Evolutionary conservation across 1,284 basidiomycete species (phyloP).

Genomic region (Inonotus hispidus): DNA sequence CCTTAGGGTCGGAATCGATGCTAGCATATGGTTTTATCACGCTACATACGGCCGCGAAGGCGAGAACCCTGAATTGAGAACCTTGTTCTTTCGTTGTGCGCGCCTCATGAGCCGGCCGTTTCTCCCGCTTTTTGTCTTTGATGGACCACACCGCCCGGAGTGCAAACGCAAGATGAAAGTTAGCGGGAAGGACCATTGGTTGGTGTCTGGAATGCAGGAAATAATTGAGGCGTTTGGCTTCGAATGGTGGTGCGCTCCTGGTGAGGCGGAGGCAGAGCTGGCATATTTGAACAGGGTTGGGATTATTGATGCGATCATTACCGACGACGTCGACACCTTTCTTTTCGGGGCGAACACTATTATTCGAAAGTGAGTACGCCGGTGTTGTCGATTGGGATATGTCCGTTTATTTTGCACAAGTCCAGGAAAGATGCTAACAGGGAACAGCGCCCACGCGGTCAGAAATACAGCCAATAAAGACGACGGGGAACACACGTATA

Average conservation of each 20-base stretch:
- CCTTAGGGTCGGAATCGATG: constrained; percentile 71
- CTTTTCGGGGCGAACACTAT: constrained; percentile 84
- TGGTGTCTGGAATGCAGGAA: constrained; percentile 66
- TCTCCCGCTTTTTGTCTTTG: constrained; percentile 90
- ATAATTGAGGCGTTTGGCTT: constrained; percentile 88
- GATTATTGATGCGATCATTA: constrained; percentile 83
- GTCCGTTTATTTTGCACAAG: constrained; percentile 33
- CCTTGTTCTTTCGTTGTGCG: constrained; percentile 70
- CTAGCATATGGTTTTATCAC: constrained; percentile 81
- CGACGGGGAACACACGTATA: constrained; percentile 69
- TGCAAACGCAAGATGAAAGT: constrained; percentile 79
- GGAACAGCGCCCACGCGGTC: constrained; percentile 54
- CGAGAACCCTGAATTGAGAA: constrained; percentile 73
- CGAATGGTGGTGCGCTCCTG: constrained; percentile 84
- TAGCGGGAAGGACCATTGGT: constrained; percentile 54
- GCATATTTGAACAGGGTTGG: constrained; percentile 81
- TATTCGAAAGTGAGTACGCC: constrained; percentile 60
- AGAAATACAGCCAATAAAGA: constrained; percentile 62
- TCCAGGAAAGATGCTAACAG: constrained; percentile 67
- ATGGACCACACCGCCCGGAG: constrained; percentile 80
- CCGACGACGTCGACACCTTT: constrained; percentile 92
- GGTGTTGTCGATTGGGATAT: background rate
- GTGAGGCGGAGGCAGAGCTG: constrained; percentile 95
- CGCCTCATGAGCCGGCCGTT: constrained; percentile 75
- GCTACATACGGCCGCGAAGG: constrained; percentile 69